Base-by-base conservation (phyloP, 78 protist genomes). In the Tieghemostelium lacteum region DNA sequence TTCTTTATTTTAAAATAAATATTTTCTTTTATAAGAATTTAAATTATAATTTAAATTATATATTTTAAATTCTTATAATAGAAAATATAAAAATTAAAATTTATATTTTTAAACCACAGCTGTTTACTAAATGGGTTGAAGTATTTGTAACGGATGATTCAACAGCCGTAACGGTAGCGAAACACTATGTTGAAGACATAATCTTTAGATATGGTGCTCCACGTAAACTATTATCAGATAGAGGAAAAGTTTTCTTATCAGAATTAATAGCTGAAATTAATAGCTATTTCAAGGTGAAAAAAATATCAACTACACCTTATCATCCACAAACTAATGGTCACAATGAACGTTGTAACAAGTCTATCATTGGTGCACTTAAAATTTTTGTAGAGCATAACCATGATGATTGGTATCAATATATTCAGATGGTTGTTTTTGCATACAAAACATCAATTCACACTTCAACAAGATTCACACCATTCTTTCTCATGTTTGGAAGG, bases 391-490 rank as follows among this genome's bases (percentile, higher is more conserved):
- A 69, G 3, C 1, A 12, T 16, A 22, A 61, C 26, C 7, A 28
- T 31, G 67, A 22, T 29, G 20, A 61, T 61, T 61, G 67, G 67
- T 3, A 1, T 5, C 2, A 0, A 0, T 1, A 2, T 0, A 10
- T 31, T 16, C 26, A 3, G 34, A 1, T 8, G 0, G 22, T 69
- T 7, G 7, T 31, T 2, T 54, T 69, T 3, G 75, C 75, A 4
- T 69, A 69, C 31, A 33, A 45, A n/a, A 31, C 3, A 3, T 33
- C 65, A 6, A 12, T 39, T 16, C 37, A 69, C 34, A 0, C 16
- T 8, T 28, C 62, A 29, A 69, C 75, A n/a, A 45, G 75, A 3
- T 50, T 55, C 19, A 16, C 75, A 14, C 75, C 75, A 55, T 69
- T 69, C 20, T 69, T 10, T 54, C 31, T 69, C 28, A 14, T 55